Conservation (phyloP, 306 rosid genomes). For the Glycine soja region DNA sequence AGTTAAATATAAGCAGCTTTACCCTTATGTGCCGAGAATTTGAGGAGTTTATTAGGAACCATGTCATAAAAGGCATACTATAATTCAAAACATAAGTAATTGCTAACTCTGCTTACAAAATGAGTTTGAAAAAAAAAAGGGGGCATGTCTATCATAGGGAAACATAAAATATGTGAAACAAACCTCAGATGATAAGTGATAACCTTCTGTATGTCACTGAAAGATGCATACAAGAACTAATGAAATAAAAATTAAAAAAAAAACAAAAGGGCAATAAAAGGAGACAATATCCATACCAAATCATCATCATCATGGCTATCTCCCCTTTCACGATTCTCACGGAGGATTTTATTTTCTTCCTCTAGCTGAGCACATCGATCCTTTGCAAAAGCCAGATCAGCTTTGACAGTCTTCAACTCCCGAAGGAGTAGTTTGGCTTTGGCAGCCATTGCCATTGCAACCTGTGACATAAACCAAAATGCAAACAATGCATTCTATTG, state of each 20-base stretch:
- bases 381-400: constrained; percentile 97
- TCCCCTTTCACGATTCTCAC: constrained; percentile 91
- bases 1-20: constrained; percentile 8
- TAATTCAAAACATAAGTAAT: constrained; percentile 24
- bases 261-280: neutral
- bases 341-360: constrained; percentile 89
- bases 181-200: constrained; percentile 17
- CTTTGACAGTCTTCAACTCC: constrained; percentile 97
- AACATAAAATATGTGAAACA: constrained; percentile 40
- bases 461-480: constrained; percentile 63
- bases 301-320: constrained; percentile 92
- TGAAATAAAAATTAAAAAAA: neutral
- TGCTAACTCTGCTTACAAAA: neutral
- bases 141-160: neutral
- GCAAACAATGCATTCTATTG: constrained; percentile 46
- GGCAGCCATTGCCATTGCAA: constrained; percentile 99
- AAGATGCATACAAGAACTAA: constrained; percentile 2
- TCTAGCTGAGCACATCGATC: constrained; percentile 98
- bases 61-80: constrained; percentile 18
- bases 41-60: neutral
- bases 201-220: constrained; percentile 14
- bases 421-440: constrained; percentile 97
- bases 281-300: constrained; percentile 62
- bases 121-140: neutral
- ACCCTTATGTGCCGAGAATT: neutral